Evolutionary conservation across 2,329 filamentous ascomycete genomes (phyloP).

Genomic region (Sphaerulina populicola): DNA sequence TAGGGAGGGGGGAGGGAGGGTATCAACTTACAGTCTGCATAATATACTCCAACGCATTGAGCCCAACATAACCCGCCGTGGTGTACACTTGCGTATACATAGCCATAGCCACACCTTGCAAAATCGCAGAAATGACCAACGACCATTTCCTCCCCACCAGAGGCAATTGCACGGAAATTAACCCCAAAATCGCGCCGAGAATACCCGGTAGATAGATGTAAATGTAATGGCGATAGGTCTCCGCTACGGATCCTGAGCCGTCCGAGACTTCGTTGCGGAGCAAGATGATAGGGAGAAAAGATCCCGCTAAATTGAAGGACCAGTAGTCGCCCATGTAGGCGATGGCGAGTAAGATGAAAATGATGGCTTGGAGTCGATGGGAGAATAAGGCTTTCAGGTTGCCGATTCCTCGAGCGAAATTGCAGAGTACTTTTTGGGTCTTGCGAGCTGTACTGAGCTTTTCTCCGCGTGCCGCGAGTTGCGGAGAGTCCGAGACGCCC

Average conservation of each 20-base stretch:
- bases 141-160: slow-evolving; percentile 40
- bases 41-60: slow-evolving; percentile 47
- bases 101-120: slow-evolving; percentile 42
- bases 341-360: slow-evolving; percentile 45
- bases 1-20: too few species aligned
- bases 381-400: slow-evolving; percentile 37
- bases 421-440: slow-evolving; percentile 5
- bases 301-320: slow-evolving; percentile 43
- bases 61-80: slow-evolving; percentile 42
- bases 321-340: slow-evolving; percentile 47
- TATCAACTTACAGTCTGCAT: slow-evolving; percentile 45
- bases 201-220: slow-evolving; percentile 49
- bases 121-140: slow-evolving; percentile 38
- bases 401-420: slow-evolving; percentile 30
- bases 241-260: slow-evolving; percentile 10
- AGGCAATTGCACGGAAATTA: slow-evolving; percentile 43
- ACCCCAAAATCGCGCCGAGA: slow-evolving; percentile 45
- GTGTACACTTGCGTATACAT: slow-evolving; percentile 41
- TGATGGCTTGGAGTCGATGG: slow-evolving; percentile 35
- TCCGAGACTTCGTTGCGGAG: slow-evolving; percentile 26
- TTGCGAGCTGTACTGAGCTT: slow-evolving; percentile 1
- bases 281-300: slow-evolving; percentile 45
- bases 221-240: slow-evolving; percentile 48
- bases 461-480: not conserved
- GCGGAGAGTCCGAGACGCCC: slow-evolving; percentile 17